Evolutionary conservation across 1,284 basidiomycete species (phyloP).

Genomic region (Xerocomus nothofagi): DNA sequence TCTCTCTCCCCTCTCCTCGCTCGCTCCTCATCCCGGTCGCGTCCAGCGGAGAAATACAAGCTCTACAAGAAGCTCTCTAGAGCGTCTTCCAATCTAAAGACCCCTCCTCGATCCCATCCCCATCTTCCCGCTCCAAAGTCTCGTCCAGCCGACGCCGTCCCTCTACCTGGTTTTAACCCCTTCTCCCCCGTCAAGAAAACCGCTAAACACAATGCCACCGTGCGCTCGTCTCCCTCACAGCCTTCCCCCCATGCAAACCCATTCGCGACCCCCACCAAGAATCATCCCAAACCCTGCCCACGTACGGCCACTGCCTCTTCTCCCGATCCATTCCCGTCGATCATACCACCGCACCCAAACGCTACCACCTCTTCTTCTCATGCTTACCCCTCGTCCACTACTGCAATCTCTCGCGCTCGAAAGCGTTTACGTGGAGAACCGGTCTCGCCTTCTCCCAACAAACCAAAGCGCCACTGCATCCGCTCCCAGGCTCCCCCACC

Average conservation of each 20-base stretch:
- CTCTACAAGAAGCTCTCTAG: conserved; percentile 79
- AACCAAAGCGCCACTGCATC: conserved; percentile 64
- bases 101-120: conserved; percentile 35
- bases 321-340: conserved; percentile 40
- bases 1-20: conserved; percentile 13
- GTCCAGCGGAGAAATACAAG: conserved; percentile 75
- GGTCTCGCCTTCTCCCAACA: conserved; percentile 76
- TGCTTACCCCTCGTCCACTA: conserved; percentile 29
- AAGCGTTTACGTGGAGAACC: conserved; percentile 78
- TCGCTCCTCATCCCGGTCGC: conserved; percentile 6
- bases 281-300: conserved; percentile 31
- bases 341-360: conserved; percentile 28
- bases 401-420: conserved; percentile 63
- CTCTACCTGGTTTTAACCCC: conserved; percentile 61
- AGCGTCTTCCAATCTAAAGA: conserved; percentile 33
- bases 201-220: conserved; percentile 33
- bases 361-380: conserved; percentile 26
- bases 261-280: conserved; percentile 55
- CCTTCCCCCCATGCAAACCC: conserved; percentile 41
- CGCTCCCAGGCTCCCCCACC: conserved; percentile 34
- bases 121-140: conserved; percentile 44
- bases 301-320: conserved; percentile 38
- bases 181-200: conserved; percentile 74
- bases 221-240: conserved; percentile 2
- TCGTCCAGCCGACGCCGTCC: conserved; percentile 48